phyloP scores from a whole-genome alignment of 306 rosid genomes.

The Begonia peltatifolia region DNA sequence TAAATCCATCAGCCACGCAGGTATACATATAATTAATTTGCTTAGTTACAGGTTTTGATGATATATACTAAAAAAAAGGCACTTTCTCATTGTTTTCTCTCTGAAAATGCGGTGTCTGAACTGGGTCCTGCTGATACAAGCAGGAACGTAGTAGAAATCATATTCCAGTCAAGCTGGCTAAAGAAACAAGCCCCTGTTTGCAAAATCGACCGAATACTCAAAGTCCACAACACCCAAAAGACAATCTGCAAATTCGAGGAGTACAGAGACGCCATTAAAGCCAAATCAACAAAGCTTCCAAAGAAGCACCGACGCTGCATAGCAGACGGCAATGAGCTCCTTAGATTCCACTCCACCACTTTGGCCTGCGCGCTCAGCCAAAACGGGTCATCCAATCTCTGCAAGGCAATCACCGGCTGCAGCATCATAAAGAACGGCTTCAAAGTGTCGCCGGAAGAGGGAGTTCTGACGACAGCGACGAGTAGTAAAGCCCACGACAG shows the following conservation, averaged over 20 bases:
- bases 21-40: slow-evolving; percentile 14
- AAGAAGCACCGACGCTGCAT: slow-evolving; percentile 84
- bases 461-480: slow-evolving; percentile 77
- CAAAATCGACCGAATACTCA: slow-evolving; percentile 80
- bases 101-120: slow-evolving; percentile 28
- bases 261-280: slow-evolving; percentile 74
- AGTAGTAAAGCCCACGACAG: slow-evolving; percentile 93
- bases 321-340: slow-evolving; percentile 91
- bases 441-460: slow-evolving; percentile 21
- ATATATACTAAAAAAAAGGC: no score
- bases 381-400: slow-evolving; percentile 73
- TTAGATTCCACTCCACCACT: slow-evolving; percentile 77
- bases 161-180: slow-evolving; percentile 98
- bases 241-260: slow-evolving; percentile 71
- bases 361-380: slow-evolving; percentile 68
- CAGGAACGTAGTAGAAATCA: slow-evolving; percentile 97
- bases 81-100: no score
- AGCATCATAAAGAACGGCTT: slow-evolving; percentile 68
- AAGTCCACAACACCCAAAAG: slow-evolving; percentile 71
- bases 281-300: slow-evolving; percentile 52
- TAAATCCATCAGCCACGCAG: slow-evolving; percentile 82
- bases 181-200: slow-evolving; percentile 78
- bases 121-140: slow-evolving; percentile 89
- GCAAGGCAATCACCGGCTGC: slow-evolving; percentile 61
- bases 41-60: no score